Conservation (phyloP, 1,284 basidiomycete genomes). For the Pulchroboletus neoregius region DNA sequence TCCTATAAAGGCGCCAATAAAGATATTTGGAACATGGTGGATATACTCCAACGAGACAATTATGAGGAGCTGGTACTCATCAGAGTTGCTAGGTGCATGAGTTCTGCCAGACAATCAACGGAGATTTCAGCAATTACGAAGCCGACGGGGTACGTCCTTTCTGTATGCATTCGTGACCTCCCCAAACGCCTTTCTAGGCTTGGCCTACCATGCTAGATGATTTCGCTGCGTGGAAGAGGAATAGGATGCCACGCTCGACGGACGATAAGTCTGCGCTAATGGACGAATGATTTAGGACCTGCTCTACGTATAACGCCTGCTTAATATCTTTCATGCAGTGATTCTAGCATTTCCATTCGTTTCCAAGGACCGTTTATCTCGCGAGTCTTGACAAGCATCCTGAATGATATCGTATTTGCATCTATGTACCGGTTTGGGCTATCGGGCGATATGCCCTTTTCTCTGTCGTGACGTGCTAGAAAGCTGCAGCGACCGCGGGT, state of each 20-base stretch:
- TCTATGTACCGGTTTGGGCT: neutral
- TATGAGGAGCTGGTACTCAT: conserved; percentile 8
- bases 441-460: conserved; percentile 1
- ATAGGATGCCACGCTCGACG: conserved; percentile 8
- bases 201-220: conserved; percentile 78
- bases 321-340: conserved; percentile 15
- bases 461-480: conserved; percentile 7
- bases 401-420: neutral
- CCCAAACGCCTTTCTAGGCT: conserved; percentile 42
- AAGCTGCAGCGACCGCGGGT: conserved; percentile 4
- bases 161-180: conserved; percentile 3
- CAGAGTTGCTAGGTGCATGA: conserved; percentile 54
- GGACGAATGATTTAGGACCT: conserved; percentile 11
- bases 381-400: neutral
- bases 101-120: conserved; percentile 64
- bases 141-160: conserved; percentile 53
- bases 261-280: conserved; percentile 1
- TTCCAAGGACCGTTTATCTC: neutral
- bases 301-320: conserved; percentile 12
- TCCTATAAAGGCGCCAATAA: conserved; percentile 74
- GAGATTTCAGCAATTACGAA: conserved; percentile 60
- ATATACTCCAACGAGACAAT: conserved; percentile 17
- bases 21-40: conserved; percentile 81
- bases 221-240: conserved; percentile 63
- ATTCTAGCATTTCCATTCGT: conserved; percentile 14